Evolutionary conservation across 2,329 filamentous ascomycete genomes (phyloP), one percentile per base, ranked within the genome.

Genomic region (Purpureocillium takamizusanense): DNA sequence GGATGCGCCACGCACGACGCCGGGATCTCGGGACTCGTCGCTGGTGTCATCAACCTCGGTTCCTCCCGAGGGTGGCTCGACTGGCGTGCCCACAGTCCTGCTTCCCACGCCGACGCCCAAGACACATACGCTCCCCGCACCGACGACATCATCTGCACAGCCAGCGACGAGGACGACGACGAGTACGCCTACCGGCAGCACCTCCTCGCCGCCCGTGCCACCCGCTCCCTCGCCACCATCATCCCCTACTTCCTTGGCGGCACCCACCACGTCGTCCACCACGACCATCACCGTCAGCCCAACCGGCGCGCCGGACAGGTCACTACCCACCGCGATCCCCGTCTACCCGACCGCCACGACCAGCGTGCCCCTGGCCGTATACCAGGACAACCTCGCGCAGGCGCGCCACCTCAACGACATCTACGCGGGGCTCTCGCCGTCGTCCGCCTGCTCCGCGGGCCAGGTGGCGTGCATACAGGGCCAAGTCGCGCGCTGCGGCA

Each of bases 401-500:
- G 69, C 70, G 9, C 54, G 59, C 31, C 41, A 53, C 3, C 65
- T 71, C 48, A 79, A 80, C 51, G 44, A 55, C 9, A 44, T 69
- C 17, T 76, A 72, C 43, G 58, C 60, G 18, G 52, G 47, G 2
- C 55, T 74, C 27, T 68, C 63, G 1, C 55, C 62, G 6, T 46
- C 65, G 15, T 68, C 70, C 3, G 60, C 67, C 36, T 80, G 76
- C 49, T 50, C 47, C 0, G 38, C 51, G 1, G 60, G 59, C 18
- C 69, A 77, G 41, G 60, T 65, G 3, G 74, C 74, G 4, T 80
- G 76, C 38, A 66, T 79, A 33, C 52, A 60, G 12, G 69, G 72
- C 16, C 61, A 66, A 36, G 49, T 70, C 4, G 73, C 61, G n/a
- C 51, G 52, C 12, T 81, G 76, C 21, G 21, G 21, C 48, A 53